These are phyloP conservation scores for Wallacemonas collosoma DNA, from an alignment of 208 protist species.

Conservation along the genomic window DNA sequence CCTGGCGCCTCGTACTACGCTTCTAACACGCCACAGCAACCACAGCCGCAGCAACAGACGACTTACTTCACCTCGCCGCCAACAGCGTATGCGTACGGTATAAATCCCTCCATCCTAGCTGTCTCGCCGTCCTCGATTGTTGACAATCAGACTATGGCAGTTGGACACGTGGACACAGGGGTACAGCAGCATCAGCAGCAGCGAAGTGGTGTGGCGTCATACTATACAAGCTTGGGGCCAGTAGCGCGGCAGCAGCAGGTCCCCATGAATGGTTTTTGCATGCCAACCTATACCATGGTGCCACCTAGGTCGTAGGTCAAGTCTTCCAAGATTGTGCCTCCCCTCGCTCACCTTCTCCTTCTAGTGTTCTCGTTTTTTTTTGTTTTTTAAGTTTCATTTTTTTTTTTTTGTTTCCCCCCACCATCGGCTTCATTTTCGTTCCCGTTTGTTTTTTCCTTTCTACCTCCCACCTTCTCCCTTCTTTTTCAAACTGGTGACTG, in stretches of 20 bases:
- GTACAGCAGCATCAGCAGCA: slow-evolving; percentile 28
- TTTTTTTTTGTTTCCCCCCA: slow-evolving; percentile 2
- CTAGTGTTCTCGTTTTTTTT: slow-evolving; percentile 24
- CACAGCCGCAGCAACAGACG: slow-evolving; percentile 21
- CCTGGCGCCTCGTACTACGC: slow-evolving; percentile 20
- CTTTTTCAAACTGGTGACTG: not conserved
- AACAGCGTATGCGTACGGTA: slow-evolving; percentile 10
- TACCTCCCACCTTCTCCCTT: slow-evolving; percentile 18
- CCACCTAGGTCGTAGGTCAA: not conserved
- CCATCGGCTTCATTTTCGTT: slow-evolving; percentile 8
- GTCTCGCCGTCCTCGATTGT: not conserved
- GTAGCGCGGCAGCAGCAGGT: not conserved
- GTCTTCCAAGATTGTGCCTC: not conserved
- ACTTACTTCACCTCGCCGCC: slow-evolving; percentile 7
- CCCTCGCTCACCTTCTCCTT: not conserved
- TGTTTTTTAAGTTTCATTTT: slow-evolving; percentile 8
- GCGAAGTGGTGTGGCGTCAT: not conserved
- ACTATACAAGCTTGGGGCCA: slow-evolving; percentile 6
- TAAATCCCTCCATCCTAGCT: slow-evolving; percentile 22
- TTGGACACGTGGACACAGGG: not conserved
- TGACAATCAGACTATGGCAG: not conserved
- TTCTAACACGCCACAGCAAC: slow-evolving; percentile 15
- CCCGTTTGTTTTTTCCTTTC: slow-evolving; percentile 29
- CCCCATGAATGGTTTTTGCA: not conserved
- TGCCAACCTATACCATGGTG: slow-evolving; percentile 15